Percentiles rank a stretch among this genome's conserved stretches.
Evolutionary conservation across 2,329 filamentous ascomycete species (phyloP).

Genomic region (Neocucurbitaria cava): DNA sequence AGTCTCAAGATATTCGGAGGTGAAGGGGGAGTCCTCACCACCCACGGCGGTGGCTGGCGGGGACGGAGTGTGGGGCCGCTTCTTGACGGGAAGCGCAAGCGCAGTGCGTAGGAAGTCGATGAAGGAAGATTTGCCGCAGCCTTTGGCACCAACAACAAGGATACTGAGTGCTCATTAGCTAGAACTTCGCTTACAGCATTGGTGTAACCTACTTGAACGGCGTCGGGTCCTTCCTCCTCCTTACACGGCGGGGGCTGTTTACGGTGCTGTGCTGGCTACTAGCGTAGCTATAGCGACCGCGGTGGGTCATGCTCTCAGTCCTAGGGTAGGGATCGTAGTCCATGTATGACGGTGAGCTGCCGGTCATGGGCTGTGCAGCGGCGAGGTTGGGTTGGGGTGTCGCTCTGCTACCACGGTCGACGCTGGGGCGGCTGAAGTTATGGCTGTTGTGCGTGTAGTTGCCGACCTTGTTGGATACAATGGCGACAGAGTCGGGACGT

Average conservation of each 20-base stretch:
- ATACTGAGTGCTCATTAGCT: conserved; percentile 64
- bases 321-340: conserved; percentile 79
- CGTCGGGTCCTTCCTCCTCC: conserved; percentile 94
- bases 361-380: conserved; percentile 62
- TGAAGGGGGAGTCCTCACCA: conserved; percentile 65
- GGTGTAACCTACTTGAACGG: conserved; percentile 86
- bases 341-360: conserved; percentile 52
- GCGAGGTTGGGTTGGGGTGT: conserved; percentile 41
- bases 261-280: conserved; percentile 89
- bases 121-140: conserved; percentile 94
- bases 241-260: conserved; percentile 89
- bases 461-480: conserved; percentile 65
- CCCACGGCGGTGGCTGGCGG: conserved; percentile 56
- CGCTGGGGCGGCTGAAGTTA: conserved; percentile 48
- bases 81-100: conserved; percentile 81
- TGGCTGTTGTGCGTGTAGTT: conserved; percentile 32
- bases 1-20: conserved; percentile 88
- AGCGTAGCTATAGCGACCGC: conserved; percentile 94
- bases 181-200: not conserved
- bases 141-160: conserved; percentile 85
- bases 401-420: conserved; percentile 40
- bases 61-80: conserved; percentile 61
- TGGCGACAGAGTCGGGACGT: conserved; percentile 68
- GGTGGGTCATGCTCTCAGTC: conserved; percentile 94
- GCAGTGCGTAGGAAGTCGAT: conserved; percentile 92